These are phyloP conservation scores for Trifolium fragiferum DNA, from an alignment of 306 rosid species.

Conservation along the genomic window DNA sequence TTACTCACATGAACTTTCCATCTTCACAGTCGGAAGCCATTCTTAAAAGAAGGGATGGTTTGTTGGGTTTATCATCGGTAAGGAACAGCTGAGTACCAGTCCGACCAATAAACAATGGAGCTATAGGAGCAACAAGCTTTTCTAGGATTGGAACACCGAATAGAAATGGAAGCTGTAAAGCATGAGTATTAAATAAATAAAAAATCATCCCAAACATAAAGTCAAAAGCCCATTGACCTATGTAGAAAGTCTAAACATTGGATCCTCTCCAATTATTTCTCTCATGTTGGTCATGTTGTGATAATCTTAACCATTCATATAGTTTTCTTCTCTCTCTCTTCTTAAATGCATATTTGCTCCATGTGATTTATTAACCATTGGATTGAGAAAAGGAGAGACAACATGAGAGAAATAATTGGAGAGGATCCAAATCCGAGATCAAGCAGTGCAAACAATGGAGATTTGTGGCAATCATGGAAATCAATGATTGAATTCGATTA, in stretches of 20 bases:
- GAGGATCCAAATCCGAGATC: too few species aligned
- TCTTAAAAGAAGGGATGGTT: slow-evolving; percentile 85
- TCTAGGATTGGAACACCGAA: slow-evolving; percentile 82
- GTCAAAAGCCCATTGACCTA: slow-evolving; percentile 25
- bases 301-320: too few species aligned
- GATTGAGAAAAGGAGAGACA: too few species aligned
- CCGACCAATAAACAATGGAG: slow-evolving; percentile 79
- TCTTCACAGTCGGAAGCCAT: slow-evolving; percentile 92
- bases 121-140: slow-evolving; percentile 81
- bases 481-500: slow-evolving; percentile 7
- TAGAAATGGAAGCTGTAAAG: slow-evolving; percentile 85
- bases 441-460: not conserved
- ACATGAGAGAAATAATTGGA: too few species aligned
- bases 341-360: too few species aligned
- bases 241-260: not conserved
- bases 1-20: slow-evolving; percentile 82
- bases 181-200: slow-evolving; percentile 19
- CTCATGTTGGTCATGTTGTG: too few species aligned
- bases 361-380: too few species aligned
- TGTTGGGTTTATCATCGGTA: slow-evolving; percentile 84
- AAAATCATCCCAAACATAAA: not conserved
- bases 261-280: too few species aligned
- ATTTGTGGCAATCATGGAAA: slow-evolving; percentile 22
- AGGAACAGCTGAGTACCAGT: slow-evolving; percentile 95
- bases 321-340: too few species aligned